Evolutionary conservation across 768 basidiomycete genomes (phyloP), one percentile per base, ranked within the genome.

Genomic region (Mrakia blollopis): DNA sequence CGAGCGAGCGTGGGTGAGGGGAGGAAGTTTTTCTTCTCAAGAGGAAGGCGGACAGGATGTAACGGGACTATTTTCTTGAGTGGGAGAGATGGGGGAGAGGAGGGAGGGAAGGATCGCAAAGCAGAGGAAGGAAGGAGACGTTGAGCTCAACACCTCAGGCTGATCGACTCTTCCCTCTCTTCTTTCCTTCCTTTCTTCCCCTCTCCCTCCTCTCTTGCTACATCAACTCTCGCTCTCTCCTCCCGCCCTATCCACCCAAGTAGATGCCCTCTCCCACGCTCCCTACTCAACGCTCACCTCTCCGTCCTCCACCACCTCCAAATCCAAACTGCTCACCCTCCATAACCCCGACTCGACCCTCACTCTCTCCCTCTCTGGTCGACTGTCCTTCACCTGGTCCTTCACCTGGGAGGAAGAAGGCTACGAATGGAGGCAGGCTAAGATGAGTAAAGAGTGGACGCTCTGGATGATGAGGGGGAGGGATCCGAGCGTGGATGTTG

Each of bases 401-500:
- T 71, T 62, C 44, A 11, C 21, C 11, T 61, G 25, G n/a, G 68
- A 76, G 28, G 65, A 25, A 9, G 76, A 77, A 37, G 25, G n/a
- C 18, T 77, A 65, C 44, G 71, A 77, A 30, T 77, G 57, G 47
- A 57, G 72, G 16, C 76, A 77, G 41, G 60, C 60, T 7, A 65
- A 54, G 32, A 37, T 77, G 6, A 41, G n/a, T 30, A 65, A 67
- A 11, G 76, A 77, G 32, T 77, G 60, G 61, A 77, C 69, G 28
- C 62, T 60, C 30, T 73, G 44, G 44, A 50, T 72, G 47, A n/a
- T 72, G 5, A 41, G 76, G 6, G 28, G n/a, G 16, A 35, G 62
- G 6, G 76, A 77, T 52, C 70, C 76, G 65, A 39, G 41, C 5
- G 71, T 77, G 28, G 76, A 77, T 37, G 47, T 77, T 0, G 70